Evolutionary conservation across 192 early-diverging fungal genomes (phyloP).

Genomic region (Ambispora gerdemannii): DNA sequence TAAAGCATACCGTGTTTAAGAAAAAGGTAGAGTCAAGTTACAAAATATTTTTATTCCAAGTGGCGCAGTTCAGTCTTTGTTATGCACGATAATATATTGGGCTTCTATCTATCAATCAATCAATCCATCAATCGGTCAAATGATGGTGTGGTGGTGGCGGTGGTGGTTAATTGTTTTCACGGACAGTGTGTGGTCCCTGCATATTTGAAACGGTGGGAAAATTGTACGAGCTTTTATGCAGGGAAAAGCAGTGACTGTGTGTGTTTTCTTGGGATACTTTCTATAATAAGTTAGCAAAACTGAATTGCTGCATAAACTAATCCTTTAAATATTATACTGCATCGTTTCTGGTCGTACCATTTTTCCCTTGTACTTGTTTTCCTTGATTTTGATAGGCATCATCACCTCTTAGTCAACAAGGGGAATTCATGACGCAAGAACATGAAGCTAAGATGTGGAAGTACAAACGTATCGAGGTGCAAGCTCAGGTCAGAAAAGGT

Average conservation of each 20-base stretch:
- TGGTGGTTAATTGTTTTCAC: not conserved
- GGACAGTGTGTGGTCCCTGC: not conserved
- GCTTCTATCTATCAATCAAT: no score
- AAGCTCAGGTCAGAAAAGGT: not conserved
- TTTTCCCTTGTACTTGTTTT: not conserved
- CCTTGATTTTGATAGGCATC: no score
- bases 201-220: not conserved
- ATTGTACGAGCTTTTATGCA: not conserved
- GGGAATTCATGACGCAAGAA: not conserved
- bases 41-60: no score
- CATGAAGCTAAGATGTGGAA: not conserved
- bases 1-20: not conserved
- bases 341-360: not conserved
- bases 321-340: not conserved
- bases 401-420: not conserved
- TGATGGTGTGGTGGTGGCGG: not conserved
- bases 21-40: not conserved
- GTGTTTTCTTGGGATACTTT: not conserved
- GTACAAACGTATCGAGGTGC: not conserved
- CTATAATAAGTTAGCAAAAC: not conserved
- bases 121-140: not conserved
- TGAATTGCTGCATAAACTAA: not conserved
- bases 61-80: not conserved
- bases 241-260: not conserved
- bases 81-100: no score